A percentile compares a stretch with the other conserved stretches of the same genome.
Conservation (phyloP, 139 green algal genomes). For the Edaphochlamys debaryana region DNA sequence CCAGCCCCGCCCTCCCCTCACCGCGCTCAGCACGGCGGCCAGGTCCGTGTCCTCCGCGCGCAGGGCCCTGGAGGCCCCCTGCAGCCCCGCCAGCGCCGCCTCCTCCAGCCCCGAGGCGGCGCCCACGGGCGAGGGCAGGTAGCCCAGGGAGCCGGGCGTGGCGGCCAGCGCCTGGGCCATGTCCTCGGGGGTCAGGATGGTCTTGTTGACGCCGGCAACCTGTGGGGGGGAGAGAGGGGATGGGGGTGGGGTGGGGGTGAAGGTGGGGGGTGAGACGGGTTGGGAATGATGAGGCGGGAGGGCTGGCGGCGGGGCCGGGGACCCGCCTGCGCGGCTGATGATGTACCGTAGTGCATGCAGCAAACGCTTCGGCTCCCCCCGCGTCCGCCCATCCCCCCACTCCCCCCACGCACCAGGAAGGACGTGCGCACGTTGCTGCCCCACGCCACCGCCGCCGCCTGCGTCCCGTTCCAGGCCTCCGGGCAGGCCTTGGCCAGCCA, state of each 20-base stretch:
- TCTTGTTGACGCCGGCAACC: background rate
- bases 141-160: conserved; percentile 30
- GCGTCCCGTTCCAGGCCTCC: background rate
- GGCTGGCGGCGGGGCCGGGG: too few relatives aligned
- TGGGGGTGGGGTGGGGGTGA: too few relatives aligned
- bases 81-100: background rate
- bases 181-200: conserved; percentile 20
- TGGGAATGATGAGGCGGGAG: too few relatives aligned
- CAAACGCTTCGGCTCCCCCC: too few relatives aligned
- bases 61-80: background rate
- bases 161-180: background rate
- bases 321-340: too few relatives aligned
- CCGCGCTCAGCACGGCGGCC: background rate
- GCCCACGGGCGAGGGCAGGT: background rate
- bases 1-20: too few relatives aligned
- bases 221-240: background rate
- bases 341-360: too few relatives aligned
- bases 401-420: too few relatives aligned
- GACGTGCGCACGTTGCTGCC: too few relatives aligned
- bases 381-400: too few relatives aligned
- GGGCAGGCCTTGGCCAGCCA: background rate
- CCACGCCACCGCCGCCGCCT: background rate
- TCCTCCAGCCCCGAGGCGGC: background rate
- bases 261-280: too few relatives aligned
- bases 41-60: background rate